A percentile compares a stretch with the other conserved stretches of the same genome.
These are phyloP conservation scores for Beta vulgaris DNA, from an alignment of 148 eudicot genomes.

Conservation along the genomic window DNA sequence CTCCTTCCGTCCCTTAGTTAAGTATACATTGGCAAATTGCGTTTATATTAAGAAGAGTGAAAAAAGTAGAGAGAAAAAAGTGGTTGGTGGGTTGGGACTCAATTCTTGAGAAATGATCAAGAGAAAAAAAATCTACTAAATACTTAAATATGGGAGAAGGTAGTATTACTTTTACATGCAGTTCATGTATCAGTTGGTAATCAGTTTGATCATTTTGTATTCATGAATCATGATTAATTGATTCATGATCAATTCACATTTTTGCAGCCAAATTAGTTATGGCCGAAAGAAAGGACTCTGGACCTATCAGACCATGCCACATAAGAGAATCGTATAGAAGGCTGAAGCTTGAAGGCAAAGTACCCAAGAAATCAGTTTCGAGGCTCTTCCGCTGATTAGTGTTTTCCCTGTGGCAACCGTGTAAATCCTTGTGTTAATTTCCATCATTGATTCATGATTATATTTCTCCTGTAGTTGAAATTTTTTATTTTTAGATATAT, in stretches of 20 bases:
- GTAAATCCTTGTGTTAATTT: neutral
- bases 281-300: constrained; percentile 77
- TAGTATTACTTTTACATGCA: neutral
- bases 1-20: no score
- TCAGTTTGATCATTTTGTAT: neutral
- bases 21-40: no score
- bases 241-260: no score
- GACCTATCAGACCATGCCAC: constrained; percentile 93
- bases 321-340: constrained; percentile 86
- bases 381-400: constrained; percentile 75
- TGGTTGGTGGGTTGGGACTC: no score
- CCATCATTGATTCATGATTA: neutral
- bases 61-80: no score
- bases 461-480: neutral
- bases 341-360: constrained; percentile 83
- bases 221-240: neutral
- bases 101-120: no score
- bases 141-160: no score
- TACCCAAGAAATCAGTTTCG: constrained; percentile 76
- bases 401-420: neutral
- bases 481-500: neutral
- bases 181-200: neutral
- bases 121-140: no score
- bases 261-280: constrained; percentile 83
- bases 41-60: no score